A percentile compares a stretch with the other conserved stretches of the same genome.
These are phyloP conservation scores for Ettlia oleoabundans DNA, from an alignment of 139 green algal genomes.

Conservation along the genomic window DNA sequence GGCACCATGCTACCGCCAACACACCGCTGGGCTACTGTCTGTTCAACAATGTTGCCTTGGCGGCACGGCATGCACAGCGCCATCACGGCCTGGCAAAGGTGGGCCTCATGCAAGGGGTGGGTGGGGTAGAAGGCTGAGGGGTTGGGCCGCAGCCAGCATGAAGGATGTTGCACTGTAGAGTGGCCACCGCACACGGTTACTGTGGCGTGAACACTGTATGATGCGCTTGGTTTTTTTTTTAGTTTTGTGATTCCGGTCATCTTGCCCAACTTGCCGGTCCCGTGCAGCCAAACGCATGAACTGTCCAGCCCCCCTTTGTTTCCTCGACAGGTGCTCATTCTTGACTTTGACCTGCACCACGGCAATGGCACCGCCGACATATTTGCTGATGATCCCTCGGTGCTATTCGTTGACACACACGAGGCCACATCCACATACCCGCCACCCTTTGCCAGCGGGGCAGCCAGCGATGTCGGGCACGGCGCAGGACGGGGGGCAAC, in stretches of 20 bases:
- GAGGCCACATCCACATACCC: slow-evolving; percentile 52
- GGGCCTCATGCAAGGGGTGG: no score
- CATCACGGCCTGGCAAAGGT: slow-evolving; percentile 33
- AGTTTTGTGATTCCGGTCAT: no score
- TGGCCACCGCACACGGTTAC: no score
- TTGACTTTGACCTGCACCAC: slow-evolving; percentile 94
- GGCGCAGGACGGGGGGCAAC: slow-evolving; percentile 72
- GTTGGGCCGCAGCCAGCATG: no score
- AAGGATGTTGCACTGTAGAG: no score
- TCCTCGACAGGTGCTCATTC: slow-evolving; percentile 73
- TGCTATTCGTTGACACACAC: slow-evolving; percentile 90
- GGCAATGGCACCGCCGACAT: slow-evolving; percentile 83
- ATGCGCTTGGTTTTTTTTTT: no score
- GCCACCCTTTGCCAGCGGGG: slow-evolving; percentile 36
- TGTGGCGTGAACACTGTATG: no score
- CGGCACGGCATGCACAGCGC: slow-evolving; percentile 67
- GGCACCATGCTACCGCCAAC: slow-evolving; percentile 81
- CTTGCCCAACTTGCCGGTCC: no score
- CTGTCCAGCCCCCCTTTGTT: background rate
- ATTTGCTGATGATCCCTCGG: slow-evolving; percentile 76
- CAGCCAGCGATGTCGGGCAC: slow-evolving; percentile 68
- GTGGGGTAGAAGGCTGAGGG: no score
- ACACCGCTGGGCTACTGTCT: slow-evolving; percentile 83
- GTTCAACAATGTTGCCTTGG: slow-evolving; percentile 81
- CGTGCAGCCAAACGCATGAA: no score